Base-by-base conservation (phyloP, 352 stramenopile genomes). In the Phytophthora uliginosa region DNA sequence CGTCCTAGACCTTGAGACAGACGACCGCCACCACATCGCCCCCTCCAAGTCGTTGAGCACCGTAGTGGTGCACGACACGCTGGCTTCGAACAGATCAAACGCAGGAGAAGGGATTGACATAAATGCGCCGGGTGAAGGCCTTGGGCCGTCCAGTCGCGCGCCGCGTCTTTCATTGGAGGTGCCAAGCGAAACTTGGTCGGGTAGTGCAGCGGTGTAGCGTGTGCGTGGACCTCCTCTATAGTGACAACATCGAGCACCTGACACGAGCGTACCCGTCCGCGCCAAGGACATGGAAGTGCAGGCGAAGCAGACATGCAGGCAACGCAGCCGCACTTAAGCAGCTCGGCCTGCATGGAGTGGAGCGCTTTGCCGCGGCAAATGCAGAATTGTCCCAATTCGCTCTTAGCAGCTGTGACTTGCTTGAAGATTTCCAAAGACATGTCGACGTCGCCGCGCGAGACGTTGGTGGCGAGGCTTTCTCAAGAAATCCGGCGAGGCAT, bases 351-450 rank as follows among this genome's bases (percentile, higher is more conserved):
- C 56, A 71, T 65, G 3, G 33, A 13, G 57, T 66, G 57, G 1
- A 36, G 64, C 5, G 56, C 22, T 20, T 55, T 20, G 18, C 54
- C 47, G 7, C n/a, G 61, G 26, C 64, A 71, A n/a, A 61, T 50
- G 12, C 36, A 50, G 38, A 34, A 65, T 7, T 42, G 20, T 1
- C 20, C 48, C 2, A 61, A 18, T 10, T 59, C 22, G 36, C n/a
- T 65, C 36, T 71, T 71, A 2, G 24, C 40, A 13, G 59, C n/a
- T 10, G 50, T 60, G n/a, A 66, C 58, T 2, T 42, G 47, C 15
- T 66, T 62, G 18, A 26, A 72, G 18, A 28, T 57, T 40, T 72
- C 57, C 0, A 72, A 26, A 2, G 62, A 57, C 48, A 66, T 57
- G 5, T 51, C 38, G 12, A 50, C 48, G 38, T 62, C 24, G 24